Evolutionary conservation across 2,329 filamentous ascomycete species (phyloP), one percentile per base, ranked within the genome.

Genomic region (Fusarium mangiferae): DNA sequence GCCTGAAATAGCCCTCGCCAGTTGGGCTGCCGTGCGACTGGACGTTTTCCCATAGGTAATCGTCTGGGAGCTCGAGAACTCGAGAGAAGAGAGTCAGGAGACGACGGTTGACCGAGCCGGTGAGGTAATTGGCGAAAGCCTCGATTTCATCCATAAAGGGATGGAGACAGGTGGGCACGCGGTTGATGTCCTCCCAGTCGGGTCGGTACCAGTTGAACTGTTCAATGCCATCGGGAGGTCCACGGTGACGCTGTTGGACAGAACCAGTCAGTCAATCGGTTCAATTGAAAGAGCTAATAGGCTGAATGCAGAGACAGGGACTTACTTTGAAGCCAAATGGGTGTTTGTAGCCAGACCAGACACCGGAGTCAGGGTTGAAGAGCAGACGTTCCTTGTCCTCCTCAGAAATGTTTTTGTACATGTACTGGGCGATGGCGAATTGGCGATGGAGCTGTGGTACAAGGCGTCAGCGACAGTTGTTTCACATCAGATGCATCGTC

Each of bases 131-230:
- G 60, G 39, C 39, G 42, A 75, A 75, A 0, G 69, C 57, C 39
- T 75, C 69, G 24, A 75, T 71, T 56, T 75, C 73, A 55, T 75
- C 69, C 72, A 73, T 75, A 24, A 75, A 73, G 9, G 73, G 72
- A 73, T 84, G 83, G 80, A 87, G 74, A 75, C 85, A 87, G n/a
- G 68, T 81, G 3, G 86, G 87, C 1, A 83, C 79, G 13, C 84
- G 88, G 54, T 82, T 76, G 28, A 79, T 70, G 64, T 84, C 79
- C 66, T 83, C 78, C 82, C 84, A 87, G 52, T 88, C 85, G 2
- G 77, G 77, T 30, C 81, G 83, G 79, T 88, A 88, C 83, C 84
- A 88, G 78, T 88, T 88, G 78, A 88, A 88, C 67, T 88, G 86
- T 70, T 88, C 86, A 61, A 88, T 88, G 7, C 86, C 86, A 73